Evolutionary conservation across 2,329 filamentous ascomycete species (phyloP).

Genomic region (Fusarium lateritium): DNA sequence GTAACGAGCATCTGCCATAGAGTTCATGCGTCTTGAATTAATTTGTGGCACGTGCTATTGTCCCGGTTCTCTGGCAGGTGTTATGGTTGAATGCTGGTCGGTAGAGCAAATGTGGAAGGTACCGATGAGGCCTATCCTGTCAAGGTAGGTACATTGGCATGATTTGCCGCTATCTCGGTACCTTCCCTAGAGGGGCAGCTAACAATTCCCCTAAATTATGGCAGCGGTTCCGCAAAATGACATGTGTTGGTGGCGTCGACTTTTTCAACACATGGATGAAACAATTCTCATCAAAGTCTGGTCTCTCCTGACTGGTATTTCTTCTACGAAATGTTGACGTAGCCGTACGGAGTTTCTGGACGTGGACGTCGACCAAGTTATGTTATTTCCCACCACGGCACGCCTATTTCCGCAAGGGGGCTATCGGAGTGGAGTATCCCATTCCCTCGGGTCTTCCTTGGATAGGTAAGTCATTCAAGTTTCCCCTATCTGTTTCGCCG

Average conservation of each 20-base stretch:
- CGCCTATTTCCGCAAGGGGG: slow-evolving; percentile 31
- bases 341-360: slow-evolving; percentile 12
- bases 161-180: background rate
- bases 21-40: background rate
- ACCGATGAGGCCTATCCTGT: slow-evolving; percentile 1
- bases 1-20: too few relatives aligned
- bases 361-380: slow-evolving; percentile 3
- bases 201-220: slow-evolving; percentile 1
- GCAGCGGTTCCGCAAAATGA: slow-evolving; percentile 1
- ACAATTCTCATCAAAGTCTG: slow-evolving; percentile 20
- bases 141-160: slow-evolving; percentile 1
- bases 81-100: slow-evolving; percentile 11
- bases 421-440: slow-evolving; percentile 32
- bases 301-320: background rate
- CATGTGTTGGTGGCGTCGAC: slow-evolving; percentile 33
- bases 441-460: slow-evolving; percentile 28
- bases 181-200: slow-evolving; percentile 24
- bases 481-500: slow-evolving; percentile 35
- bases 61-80: background rate
- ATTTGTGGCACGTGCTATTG: slow-evolving; percentile 21
- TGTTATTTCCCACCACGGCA: slow-evolving; percentile 12
- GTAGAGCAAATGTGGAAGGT: slow-evolving; percentile 20
- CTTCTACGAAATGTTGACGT: slow-evolving; percentile 28
- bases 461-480: slow-evolving; percentile 23
- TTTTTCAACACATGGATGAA: slow-evolving; percentile 8